Evolutionary conservation across 805 yeast species (phyloP), one percentile per base, ranked within the genome.

Genomic region (Yarrowia sp.): DNA sequence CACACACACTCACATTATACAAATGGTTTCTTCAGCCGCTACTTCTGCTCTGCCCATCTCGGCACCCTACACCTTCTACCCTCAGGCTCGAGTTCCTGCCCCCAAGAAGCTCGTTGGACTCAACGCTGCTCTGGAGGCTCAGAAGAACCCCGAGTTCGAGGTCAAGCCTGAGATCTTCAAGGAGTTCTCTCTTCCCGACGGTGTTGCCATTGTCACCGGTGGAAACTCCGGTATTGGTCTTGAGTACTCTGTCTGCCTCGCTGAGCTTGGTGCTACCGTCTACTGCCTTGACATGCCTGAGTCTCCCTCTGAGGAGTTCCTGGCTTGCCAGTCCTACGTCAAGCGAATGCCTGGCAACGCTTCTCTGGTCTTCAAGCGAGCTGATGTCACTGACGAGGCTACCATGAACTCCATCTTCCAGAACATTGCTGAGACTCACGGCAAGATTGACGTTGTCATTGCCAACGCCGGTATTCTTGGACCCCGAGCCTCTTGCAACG

Each of bases 391-490:
- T 0, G 80, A 83, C 16, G 74, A 75, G 1, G 66, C 68, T 0
- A 75, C 78, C 0, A 70, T 80, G 7, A 67, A 72, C 2, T 67
- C 71, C 5, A 79, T 85, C 0, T 76, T 89, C 12, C 72, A 75
- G 0, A 58, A 74, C 17, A 83, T 90, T 0, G 70, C 83, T 7
- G 68, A 71, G 5, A 77, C 76, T 59, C 86, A 82, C 71, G 90
- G 91, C 1, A 74, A 74, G 19, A 75, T 91, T 41, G 85, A 89
- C 71, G 81, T 89, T 0, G 71, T 89, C 17, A 80, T 90, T 44
- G 87, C 90, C 36, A 90, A 90, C 74, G 96, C 96, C 1, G 96
- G 96, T 6, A 67, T 73, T 16, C 80, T 81, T 0, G 75, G 74
- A 9, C 68, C 68, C 38, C 70, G 70, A 40, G 67, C 77, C 72